These are phyloP conservation scores for Entamoeba dispar DNA, from an alignment of 208 protist genomes.

Conservation along the genomic window DNA sequence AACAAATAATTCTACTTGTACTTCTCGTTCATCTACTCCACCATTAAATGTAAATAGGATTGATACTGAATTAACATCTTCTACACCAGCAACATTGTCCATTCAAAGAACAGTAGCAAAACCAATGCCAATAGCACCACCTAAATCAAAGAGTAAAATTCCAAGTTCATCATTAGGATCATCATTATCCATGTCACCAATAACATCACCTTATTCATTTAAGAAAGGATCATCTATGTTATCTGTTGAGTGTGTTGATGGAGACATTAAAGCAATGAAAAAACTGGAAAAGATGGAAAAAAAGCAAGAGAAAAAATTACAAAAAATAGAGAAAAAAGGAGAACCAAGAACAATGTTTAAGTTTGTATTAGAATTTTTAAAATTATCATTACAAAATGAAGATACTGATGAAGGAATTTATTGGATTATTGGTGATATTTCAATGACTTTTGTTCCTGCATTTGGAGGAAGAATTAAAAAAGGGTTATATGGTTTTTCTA, in stretches of 20 bases:
- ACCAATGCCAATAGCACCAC: neutral
- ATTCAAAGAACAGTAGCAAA: neutral
- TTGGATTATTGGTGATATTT: neutral
- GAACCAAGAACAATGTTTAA: neutral
- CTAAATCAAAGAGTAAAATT: neutral
- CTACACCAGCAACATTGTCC: neutral
- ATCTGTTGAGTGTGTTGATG: neutral
- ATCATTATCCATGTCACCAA: neutral
- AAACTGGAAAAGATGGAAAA: neutral
- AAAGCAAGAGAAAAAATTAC: neutral
- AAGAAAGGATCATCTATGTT: neutral
- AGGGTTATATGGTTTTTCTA: neutral
- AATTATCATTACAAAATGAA: neutral
- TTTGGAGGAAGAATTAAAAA: neutral
- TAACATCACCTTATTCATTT: neutral
- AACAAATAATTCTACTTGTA: neutral
- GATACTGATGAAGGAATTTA: neutral
- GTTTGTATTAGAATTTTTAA: neutral
- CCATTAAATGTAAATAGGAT: neutral
- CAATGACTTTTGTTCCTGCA: neutral
- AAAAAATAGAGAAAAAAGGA: neutral
- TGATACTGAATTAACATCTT: neutral
- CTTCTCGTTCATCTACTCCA: neutral
- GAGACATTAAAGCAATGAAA: neutral
- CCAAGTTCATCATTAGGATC: neutral